Conservation (phyloP, 371 early-diverging fungal species). For the Smittium culicis region DNA sequence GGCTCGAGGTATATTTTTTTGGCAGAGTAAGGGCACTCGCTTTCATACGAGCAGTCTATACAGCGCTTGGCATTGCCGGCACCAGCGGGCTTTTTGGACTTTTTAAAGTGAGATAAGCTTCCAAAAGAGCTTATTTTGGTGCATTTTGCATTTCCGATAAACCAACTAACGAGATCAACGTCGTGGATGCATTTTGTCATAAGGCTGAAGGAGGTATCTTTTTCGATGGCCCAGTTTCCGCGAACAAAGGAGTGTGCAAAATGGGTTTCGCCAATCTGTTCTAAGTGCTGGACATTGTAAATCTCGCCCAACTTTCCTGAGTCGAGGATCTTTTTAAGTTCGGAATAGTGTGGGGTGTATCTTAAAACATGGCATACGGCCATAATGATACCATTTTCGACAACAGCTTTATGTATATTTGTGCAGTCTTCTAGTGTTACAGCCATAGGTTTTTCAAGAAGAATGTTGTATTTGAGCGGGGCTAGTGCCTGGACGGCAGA, state of each 20-base stretch:
- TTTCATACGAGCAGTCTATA: constrained; percentile 33
- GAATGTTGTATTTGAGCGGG: constrained; percentile 33
- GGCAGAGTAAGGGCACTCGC: constrained; percentile 40
- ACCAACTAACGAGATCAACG: constrained; percentile 25
- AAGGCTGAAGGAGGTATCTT: constrained; percentile 33
- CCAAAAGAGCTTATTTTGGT: constrained; percentile 36
- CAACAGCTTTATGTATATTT: constrained; percentile 30
- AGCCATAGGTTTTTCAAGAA: constrained; percentile 46
- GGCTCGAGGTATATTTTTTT: constrained; percentile 35
- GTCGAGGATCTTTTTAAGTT: constrained; percentile 35
- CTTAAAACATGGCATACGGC: constrained; percentile 37
- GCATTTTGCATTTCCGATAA: constrained; percentile 17
- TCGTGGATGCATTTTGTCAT: constrained; percentile 41
- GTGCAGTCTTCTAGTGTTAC: constrained; percentile 29
- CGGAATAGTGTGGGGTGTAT: constrained; percentile 36
- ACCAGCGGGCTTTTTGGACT: constrained; percentile 34
- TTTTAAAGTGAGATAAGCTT: constrained; percentile 35
- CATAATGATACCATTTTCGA: constrained; percentile 22
- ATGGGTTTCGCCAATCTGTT: constrained; percentile 41
- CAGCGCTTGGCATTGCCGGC: constrained; percentile 35
- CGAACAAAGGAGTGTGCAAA: constrained; percentile 41
- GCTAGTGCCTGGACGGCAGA: constrained; percentile 24
- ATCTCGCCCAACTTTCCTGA: constrained; percentile 35
- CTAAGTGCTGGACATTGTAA: constrained; percentile 38
- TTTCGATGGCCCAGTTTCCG: constrained; percentile 40